Conservation (phyloP, 2,329 filamentous ascomycete species). For the Colletotrichum eremochloae region DNA sequence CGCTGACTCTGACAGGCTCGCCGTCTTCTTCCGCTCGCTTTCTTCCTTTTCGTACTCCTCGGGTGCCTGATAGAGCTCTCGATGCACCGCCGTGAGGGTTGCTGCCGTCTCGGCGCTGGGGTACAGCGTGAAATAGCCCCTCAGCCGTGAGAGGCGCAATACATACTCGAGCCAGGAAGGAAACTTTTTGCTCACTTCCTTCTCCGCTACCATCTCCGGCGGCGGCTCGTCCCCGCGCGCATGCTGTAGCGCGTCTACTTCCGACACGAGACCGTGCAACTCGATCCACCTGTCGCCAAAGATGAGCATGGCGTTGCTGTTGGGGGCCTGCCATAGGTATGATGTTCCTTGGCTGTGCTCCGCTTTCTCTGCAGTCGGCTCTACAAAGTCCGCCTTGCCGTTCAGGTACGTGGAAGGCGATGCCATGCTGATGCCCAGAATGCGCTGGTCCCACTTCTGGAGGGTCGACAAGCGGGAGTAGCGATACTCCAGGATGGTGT, state of each 20-base stretch:
- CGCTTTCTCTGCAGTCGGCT: constrained; percentile 56
- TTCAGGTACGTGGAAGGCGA: constrained; percentile 75
- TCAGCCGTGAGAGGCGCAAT: constrained; percentile 79
- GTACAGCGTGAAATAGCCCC: constrained; percentile 85
- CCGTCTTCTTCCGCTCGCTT: constrained; percentile 43
- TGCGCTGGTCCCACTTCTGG: constrained; percentile 62
- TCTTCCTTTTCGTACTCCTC: constrained; percentile 71
- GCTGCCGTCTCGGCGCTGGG: constrained; percentile 70
- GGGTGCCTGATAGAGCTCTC: constrained; percentile 78
- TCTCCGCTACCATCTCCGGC: constrained; percentile 61
- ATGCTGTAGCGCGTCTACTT: constrained; percentile 65
- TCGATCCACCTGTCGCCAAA: constrained; percentile 90
- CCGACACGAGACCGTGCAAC: constrained; percentile 83
- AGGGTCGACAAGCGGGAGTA: constrained; percentile 69
- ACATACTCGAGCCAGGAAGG: constrained; percentile 85
- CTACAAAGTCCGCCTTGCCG: constrained; percentile 67
- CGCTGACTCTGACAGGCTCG: constrained; percentile 46
- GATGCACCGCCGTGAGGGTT: constrained; percentile 80
- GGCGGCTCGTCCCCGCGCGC: constrained; percentile 48
- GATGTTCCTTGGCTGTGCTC: constrained; percentile 57
- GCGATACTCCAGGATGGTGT: constrained; percentile 80
- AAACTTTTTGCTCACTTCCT: constrained; percentile 74
- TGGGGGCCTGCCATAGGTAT: constrained; percentile 89
- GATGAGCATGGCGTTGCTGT: constrained; percentile 84
- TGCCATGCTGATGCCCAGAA: constrained; percentile 86